Evolutionary conservation across 2,329 filamentous ascomycete genomes (phyloP), one percentile per base, ranked within the genome.

Genomic region (Penicillium sp.): DNA sequence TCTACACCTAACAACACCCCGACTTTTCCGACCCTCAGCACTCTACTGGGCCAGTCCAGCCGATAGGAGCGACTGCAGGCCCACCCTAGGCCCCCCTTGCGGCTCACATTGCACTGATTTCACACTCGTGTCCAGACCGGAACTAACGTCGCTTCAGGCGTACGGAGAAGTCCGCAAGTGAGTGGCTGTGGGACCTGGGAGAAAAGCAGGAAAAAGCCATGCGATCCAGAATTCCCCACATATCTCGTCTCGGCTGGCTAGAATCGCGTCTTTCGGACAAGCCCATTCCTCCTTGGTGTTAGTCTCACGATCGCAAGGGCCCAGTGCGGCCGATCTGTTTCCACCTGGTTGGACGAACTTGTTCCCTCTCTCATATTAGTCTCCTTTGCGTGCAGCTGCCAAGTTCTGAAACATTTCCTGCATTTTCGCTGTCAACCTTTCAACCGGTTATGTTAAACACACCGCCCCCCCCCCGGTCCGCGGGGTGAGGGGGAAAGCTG

Each of bases 151-250:
- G 21, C 31, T 43, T 21, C 29, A 42, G 41, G 41, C 31, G 39
- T 39, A 56, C 60, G 59, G 60, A 57, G 51, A 61, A 55, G 48
- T 61, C 60, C 60, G 59, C 43, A 38, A 36, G 54, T 21, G 18
- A 53, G 47, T 53, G 51, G 54, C 43, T 56, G 42, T 52, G 52
- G 39, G 39, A 51, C 38, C 29, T 52, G 21, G 42, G 44, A 59
- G 54, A 48, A 29, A 23, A 23, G 12, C 24, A 50, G 39, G 33
- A 45, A 51, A 53, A 47, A 52, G 54, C 54, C 57, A 59, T 61
- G 48, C 54, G 56, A 56, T 57, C 49, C 51, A 48, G 52, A 50
- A 57, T 52, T 59, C 61, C 59, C 61, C 61, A 62, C 59, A 61
- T 33, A 55, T 55, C 52, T 60, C 53, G 47, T 53, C 51, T 60